Conservation (phyloP, 2,329 filamentous ascomycete species). For the Ciborinia camelliae region DNA sequence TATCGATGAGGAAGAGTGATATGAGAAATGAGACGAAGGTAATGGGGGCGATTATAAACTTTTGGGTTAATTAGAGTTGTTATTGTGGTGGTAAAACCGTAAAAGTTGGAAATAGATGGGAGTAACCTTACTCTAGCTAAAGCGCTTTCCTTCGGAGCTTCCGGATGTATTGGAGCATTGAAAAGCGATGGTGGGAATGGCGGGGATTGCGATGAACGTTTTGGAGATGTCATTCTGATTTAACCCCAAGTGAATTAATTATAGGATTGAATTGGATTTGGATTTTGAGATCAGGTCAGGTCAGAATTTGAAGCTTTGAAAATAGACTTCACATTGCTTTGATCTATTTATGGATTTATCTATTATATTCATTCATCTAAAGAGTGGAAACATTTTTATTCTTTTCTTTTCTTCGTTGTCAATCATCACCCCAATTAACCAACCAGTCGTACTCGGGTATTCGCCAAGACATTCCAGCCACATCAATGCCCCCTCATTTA, state of each 20-base stretch:
- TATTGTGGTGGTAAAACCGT: too few species aligned
- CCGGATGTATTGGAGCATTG: conserved; percentile 20
- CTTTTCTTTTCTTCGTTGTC: not conserved
- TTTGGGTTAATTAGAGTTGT: not conserved
- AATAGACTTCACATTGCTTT: not conserved
- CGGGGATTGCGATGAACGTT: conserved; percentile 18
- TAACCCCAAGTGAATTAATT: too few species aligned
- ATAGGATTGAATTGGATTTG: not conserved
- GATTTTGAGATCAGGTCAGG: not conserved
- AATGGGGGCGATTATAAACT: conserved; percentile 37
- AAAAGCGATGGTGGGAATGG: conserved; percentile 3
- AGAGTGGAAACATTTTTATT: not conserved
- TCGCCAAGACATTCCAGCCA: not conserved
- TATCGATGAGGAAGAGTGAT: conserved; percentile 36
- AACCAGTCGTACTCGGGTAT: too few species aligned
- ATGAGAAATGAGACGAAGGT: conserved; percentile 38
- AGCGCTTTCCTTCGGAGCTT: conserved; percentile 31
- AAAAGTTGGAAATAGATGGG: not conserved
- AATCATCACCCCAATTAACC: not conserved
- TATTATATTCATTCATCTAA: not conserved
- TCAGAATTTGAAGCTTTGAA: not conserved
- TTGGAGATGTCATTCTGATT: not conserved
- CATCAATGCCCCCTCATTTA: not conserved
- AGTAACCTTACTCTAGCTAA: conserved; percentile 29
- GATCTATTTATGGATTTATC: too few species aligned